Base-by-base conservation (phyloP, 129 eudicot genomes). In the Smallanthus sonchifolius region DNA sequence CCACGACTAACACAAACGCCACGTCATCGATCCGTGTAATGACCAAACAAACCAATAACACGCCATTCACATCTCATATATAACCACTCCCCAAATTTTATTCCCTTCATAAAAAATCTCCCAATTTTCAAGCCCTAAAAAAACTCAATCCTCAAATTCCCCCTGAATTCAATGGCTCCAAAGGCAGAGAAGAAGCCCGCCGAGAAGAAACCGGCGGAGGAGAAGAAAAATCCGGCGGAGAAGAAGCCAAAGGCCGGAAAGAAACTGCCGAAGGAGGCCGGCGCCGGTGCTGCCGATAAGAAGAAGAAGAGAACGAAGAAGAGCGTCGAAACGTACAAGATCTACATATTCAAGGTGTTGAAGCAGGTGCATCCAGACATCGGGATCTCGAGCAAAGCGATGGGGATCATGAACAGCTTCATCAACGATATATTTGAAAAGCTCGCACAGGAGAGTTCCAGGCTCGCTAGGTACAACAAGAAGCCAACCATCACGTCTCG, bases 141-240 rank as follows among this genome's bases (percentile, higher is more conserved):
- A 65, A 11, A 34, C 52, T 14, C 24, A 1, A 54, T 42, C 13
- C 78, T 7, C 39, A 20, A 38, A 67, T 42, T 40, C 30, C 16
- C 68, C 10, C 13, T n/a, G 2, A 69, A 70, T 60, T 40, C 78
- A 56, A 86, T 86, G 91, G 87, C 91, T 30, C 91, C 91, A 34
- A 86, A 86, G 69, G 87, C 83, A 10, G 90, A 86, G 74, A 86
- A 86, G 79, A 86, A 83, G 75, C 87, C 90, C 39, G 89, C 89
- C 19, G 89, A 85, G 80, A 82, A 85, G 74, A 85, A 84, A 77
- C 85, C 83, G 3, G 82, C 79, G 11, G 86, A 82, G 73, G 83
- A 81, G 74, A 81, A 81, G 79, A 81, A 85, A 39, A 73, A 72
- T 20, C 17, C 79, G 42, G 78, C 82, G 3, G 86, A 78, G 55